phyloP scores from a whole-genome alignment of 2,329 filamentous ascomycete genomes.

The Pseudogymnoascus sp. region DNA sequence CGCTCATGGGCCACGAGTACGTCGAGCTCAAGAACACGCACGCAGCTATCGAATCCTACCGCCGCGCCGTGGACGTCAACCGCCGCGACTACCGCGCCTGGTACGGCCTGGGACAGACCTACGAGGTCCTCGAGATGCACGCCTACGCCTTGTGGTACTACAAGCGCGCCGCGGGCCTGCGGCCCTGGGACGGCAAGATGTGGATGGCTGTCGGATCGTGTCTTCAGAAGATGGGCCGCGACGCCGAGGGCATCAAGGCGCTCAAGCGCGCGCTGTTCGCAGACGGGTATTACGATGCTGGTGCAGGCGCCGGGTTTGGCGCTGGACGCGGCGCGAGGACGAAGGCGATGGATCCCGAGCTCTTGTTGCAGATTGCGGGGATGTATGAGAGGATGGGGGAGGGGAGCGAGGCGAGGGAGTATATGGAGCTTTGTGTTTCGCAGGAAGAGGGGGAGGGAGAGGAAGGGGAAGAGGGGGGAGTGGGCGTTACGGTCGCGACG shows the following conservation, averaged over 20 bases:
- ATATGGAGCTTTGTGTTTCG: constrained; percentile 92
- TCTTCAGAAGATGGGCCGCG: constrained; percentile 78
- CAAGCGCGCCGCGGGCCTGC: constrained; percentile 83
- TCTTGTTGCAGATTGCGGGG: constrained; percentile 78
- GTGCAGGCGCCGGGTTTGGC: constrained; percentile 34
- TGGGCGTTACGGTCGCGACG: constrained; percentile 74
- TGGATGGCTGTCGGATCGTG: constrained; percentile 95
- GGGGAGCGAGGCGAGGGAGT: constrained; percentile 72
- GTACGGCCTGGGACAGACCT: constrained; percentile 95
- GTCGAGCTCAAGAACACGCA: constrained; percentile 98
- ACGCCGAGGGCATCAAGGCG: constrained; percentile 87
- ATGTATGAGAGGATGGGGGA: constrained; percentile 80
- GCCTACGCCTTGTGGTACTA: constrained; percentile 97
- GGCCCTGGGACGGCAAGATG: constrained; percentile 98
- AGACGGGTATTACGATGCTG: constrained; percentile 74
- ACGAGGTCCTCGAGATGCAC: constrained; percentile 96
- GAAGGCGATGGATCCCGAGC: constrained; percentile 72
- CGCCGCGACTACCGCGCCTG: constrained; percentile 93
- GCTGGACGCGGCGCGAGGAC: constrained; percentile 40
- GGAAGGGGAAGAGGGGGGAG: constrained; percentile 29
- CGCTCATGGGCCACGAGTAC: constrained; percentile 97
- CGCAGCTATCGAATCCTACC: constrained; percentile 93
- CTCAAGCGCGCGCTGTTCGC: constrained; percentile 86
- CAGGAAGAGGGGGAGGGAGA: constrained; percentile 69
- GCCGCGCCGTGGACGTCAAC: constrained; percentile 91